A percentile compares a stretch with the other conserved stretches of the same genome.
These are phyloP conservation scores for Podospora anserina DNA, from an alignment of 495 filamentous ascomycete species.

Conservation along the genomic window DNA sequence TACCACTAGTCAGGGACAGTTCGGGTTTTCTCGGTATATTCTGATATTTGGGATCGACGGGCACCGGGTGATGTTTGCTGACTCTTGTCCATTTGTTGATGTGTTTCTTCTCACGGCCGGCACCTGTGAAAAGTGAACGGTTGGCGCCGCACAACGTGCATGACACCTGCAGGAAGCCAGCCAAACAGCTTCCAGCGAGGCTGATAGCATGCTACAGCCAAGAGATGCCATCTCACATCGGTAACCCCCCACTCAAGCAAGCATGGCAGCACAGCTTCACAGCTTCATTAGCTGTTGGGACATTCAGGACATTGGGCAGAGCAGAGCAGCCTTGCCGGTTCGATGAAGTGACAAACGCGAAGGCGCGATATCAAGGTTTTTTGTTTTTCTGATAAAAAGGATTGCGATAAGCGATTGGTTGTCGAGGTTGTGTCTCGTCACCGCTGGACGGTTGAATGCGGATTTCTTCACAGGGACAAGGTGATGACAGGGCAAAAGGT, in stretches of 20 bases:
- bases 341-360: neutral
- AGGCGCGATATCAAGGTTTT: neutral
- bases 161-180: neutral
- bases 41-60: neutral
- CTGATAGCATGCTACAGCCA: neutral
- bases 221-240: neutral
- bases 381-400: neutral
- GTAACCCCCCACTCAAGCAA: neutral
- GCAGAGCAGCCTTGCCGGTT: neutral
- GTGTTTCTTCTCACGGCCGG: neutral
- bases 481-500: neutral
- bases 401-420: neutral
- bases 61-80: neutral
- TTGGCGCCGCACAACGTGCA: neutral
- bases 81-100: neutral
- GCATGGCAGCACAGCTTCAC: neutral
- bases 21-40: neutral
- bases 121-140: neutral
- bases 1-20: neutral
- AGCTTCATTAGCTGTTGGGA: neutral
- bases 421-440: neutral
- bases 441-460: neutral
- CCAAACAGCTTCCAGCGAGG: neutral
- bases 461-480: neutral
- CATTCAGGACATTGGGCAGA: too few species aligned